Evolutionary conservation across 1,284 basidiomycete species (phyloP).

Genomic region (Coniferiporia sulphurascens): DNA sequence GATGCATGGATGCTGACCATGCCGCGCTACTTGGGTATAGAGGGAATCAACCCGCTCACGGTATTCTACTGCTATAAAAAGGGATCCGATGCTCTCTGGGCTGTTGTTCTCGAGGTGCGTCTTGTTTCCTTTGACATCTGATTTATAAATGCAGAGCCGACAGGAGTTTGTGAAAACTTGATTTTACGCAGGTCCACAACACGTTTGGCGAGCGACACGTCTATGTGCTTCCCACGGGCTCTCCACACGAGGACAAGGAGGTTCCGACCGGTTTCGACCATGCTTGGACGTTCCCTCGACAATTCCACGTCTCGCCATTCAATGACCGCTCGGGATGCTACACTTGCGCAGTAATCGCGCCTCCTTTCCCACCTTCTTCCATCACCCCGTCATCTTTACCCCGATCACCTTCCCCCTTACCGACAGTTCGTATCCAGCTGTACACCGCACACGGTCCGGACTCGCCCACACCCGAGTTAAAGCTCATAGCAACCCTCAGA

Average conservation of each 20-base stretch:
- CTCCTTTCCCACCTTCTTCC: conserved; percentile 20
- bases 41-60: conserved; percentile 73
- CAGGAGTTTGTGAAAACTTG: background rate
- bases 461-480: conserved; percentile 32
- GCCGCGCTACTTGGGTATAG: conserved; percentile 64
- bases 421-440: conserved; percentile 43
- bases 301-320: conserved; percentile 80
- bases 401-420: conserved; percentile 26
- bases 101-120: conserved; percentile 55
- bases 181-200: conserved; percentile 58
- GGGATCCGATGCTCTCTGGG: conserved; percentile 32
- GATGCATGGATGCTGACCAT: conserved; percentile 74
- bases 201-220: conserved; percentile 74
- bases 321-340: conserved; percentile 73
- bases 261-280: conserved; percentile 45
- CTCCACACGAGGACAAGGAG: conserved; percentile 36
- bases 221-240: conserved; percentile 46
- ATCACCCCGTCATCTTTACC: background rate
- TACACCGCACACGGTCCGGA: conserved; percentile 25
- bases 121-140: background rate
- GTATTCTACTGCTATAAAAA: conserved; percentile 65
- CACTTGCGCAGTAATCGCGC: conserved; percentile 44
- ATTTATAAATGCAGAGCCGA: background rate
- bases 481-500: conserved; percentile 46
- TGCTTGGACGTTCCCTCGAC: conserved; percentile 67